Base-by-base conservation (phyloP, 2,329 filamentous ascomycete genomes). In the Sporothrix phasma region DNA sequence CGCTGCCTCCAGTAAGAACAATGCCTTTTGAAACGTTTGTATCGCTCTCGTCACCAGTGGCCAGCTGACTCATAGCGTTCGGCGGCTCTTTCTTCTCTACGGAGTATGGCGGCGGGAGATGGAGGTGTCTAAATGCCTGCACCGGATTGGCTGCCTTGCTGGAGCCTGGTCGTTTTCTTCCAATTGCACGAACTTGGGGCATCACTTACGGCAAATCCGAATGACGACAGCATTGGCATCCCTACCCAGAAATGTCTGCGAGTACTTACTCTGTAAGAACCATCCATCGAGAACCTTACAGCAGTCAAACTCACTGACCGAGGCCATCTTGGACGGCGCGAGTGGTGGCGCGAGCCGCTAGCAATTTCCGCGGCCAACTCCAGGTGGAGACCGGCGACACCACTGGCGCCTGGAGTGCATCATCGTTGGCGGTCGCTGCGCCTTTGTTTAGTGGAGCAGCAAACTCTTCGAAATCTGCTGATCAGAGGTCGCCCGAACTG, bases 361-460 rank as follows among this genome's bases (percentile, higher is more conserved):
- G 15, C n/a, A 41, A 37, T 43, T 53, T 51, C 43, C 41, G 39
- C 24, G 24, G 54, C 22, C 39, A 29, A 15, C 54, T 26, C 22
- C 37, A 37, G 37, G 54, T 59, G 54, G 54, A 59, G 39, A 59
- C 54, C 54, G 24, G 26, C 54, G 39, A 59, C 54, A 45, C 45
- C 54, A 31, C 26, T 59, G 54, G 54, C 54, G 54, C 54, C 54
- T 59, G 17, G 3, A 43, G 54, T 59, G 15, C 54, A 59, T 59
- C 37, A 59, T 45, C 22, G 24, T 29, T 29, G 19, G 54, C 39
- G 24, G 19, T 39, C 31, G 17, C 39, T 39, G 31, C n/a, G 31
- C 31, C 51, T 39, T 56, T 56, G 29, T 56, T 37, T n/a, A n/a
- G 51, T 56, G 51, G 51, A 39, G 51, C 10, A 56, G 51, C 51